Evolutionary conservation across 805 yeast genomes (phyloP).

Genomic region (Candida corydali): DNA sequence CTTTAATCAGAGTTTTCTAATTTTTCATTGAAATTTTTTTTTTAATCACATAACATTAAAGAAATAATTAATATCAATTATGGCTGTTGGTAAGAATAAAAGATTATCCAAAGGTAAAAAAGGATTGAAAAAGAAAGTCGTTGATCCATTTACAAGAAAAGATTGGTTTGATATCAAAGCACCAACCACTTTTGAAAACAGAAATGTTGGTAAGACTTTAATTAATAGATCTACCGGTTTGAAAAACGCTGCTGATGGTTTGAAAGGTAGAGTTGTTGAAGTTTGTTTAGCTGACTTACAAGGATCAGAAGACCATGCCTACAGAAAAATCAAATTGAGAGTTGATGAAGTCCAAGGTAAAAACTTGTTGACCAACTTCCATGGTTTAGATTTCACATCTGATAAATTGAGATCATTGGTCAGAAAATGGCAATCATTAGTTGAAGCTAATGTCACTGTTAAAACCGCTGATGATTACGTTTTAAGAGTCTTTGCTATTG

Average conservation of each 20-base stretch:
- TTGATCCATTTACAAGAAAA: slow-evolving; percentile 99
- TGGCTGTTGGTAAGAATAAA: slow-evolving; percentile 58
- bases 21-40: no score
- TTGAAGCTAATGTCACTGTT: slow-evolving; percentile 96
- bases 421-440: slow-evolving; percentile 98
- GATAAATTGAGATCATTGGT: slow-evolving; percentile 97
- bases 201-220: slow-evolving; percentile 97
- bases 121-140: slow-evolving; percentile 98
- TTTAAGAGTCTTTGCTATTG: slow-evolving; percentile 93
- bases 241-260: slow-evolving; percentile 95
- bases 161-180: slow-evolving; percentile 99
- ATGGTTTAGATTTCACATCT: slow-evolving; percentile 96
- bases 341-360: slow-evolving; percentile 99
- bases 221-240: slow-evolving; percentile 98
- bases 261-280: slow-evolving; percentile 97
- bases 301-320: slow-evolving; percentile 98
- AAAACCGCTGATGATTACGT: slow-evolving; percentile 98
- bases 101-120: slow-evolving; percentile 88
- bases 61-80: slow-evolving; percentile 14
- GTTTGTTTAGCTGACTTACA: slow-evolving; percentile 95
- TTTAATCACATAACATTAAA: no score
- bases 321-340: slow-evolving; percentile 96
- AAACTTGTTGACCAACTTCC: slow-evolving; percentile 98
- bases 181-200: slow-evolving; percentile 97
- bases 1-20: neutral